Base-by-base conservation (phyloP, 1,284 basidiomycete genomes). In the Apiotrichum gracile region DNA sequence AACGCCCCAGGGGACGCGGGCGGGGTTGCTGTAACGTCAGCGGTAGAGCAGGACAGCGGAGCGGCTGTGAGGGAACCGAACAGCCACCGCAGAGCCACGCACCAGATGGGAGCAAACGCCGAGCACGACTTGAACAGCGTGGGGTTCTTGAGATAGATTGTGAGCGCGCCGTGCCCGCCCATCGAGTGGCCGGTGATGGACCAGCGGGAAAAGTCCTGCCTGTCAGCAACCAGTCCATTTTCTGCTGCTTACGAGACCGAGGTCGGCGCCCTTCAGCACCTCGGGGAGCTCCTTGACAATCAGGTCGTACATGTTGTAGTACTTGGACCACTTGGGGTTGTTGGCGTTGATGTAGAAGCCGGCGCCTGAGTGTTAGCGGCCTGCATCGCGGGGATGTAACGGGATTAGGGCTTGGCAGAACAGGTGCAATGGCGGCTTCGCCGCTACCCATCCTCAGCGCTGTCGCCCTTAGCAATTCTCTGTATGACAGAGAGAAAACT, bases 151-250 rank as follows among this genome's bases (percentile, higher is more conserved):
- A 98, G 85, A 76, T 97, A 97, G 46, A 97, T 77, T 4, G 88
- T 88, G 25, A 99, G 80, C 7, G 96, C 92, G 19, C 94, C 96
- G 71, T 97, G 92, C 2, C 94, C 93, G 55, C 94, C 94, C 93
- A 92, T 87, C 73, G 83, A 87, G 72, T 93, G 90, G 27, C 90
- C 91, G 66, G 88, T 86, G 66, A 94, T 84, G 22, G 87, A 89
- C 24, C 72, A 69, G 35, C 67, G 68, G 9, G 58, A 51, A 33
- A 68, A 61, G 61, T 74, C 69, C 68, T 72, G 29, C 4, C 29
- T 21, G 31, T 33, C 29, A 9, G n/a, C 9, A 31, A 13, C 10
- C 9, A 10, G 9, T 17, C 34, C 12, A 2, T 16, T 14, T 8
- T 34, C 33, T 35, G 34, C n/a, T 7, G 59, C 72, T 54, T 47